phyloP scores from a whole-genome alignment of 305 asterid species.

The Lippia alba region DNA sequence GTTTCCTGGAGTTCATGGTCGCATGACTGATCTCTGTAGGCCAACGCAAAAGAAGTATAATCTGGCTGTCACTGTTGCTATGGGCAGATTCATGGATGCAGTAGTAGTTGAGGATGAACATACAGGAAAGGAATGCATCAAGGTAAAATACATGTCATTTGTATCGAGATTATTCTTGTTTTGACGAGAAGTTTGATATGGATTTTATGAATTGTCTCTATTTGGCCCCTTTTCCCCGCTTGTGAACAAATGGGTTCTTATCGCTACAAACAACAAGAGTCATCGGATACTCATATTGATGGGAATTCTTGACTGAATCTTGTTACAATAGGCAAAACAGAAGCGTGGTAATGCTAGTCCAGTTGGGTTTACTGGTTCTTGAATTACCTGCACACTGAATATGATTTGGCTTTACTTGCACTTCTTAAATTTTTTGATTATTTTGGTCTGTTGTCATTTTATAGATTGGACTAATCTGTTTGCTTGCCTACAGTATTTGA shows the following conservation, averaged over 20 bases:
- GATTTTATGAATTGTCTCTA: conserved; percentile 11
- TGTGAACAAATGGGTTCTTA: conserved; percentile 7
- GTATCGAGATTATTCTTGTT: conserved; percentile 27
- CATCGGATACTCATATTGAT: conserved; percentile 13
- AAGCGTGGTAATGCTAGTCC: conserved; percentile 2
- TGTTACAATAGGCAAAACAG: not conserved
- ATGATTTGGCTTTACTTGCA: too few species aligned
- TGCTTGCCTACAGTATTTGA: conserved; percentile 78
- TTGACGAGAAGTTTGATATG: conserved; percentile 16
- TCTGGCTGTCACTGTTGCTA: conserved; percentile 99
- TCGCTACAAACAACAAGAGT: not conserved
- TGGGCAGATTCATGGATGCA: conserved; percentile 99
- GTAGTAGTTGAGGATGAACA: conserved; percentile 96
- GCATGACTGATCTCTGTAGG: conserved; percentile 98
- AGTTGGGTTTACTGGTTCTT: not conserved
- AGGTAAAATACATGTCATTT: conserved; percentile 53
- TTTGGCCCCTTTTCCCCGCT: conserved; percentile 24
- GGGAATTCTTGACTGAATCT: not conserved
- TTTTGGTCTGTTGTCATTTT: conserved; percentile 17
- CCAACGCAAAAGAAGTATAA: conserved; percentile 94
- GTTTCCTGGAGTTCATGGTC: conserved; percentile 98
- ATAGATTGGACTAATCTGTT: conserved; percentile 31
- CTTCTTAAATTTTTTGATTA: not conserved
- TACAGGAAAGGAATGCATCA: conserved; percentile 96
- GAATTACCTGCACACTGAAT: conserved; percentile 4